Base-by-base conservation (phyloP, 2,329 filamentous ascomycete species). In the Fusarium anguioides region DNA sequence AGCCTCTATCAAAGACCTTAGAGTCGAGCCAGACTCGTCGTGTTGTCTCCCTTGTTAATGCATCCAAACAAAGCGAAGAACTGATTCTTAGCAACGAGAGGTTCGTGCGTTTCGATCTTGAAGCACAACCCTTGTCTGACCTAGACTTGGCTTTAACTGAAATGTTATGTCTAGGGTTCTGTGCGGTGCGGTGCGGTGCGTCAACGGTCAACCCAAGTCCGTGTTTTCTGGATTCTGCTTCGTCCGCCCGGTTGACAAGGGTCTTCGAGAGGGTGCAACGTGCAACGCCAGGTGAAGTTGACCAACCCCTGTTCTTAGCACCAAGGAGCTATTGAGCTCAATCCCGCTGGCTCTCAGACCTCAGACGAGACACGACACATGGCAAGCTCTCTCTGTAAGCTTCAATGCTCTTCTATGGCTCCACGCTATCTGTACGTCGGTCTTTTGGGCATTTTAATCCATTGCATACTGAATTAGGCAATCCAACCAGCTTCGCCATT, bases 101-200 rank as follows among this genome's bases (percentile, higher is more conserved):
- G 66, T 64, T 70, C 66, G 59, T 64, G 68, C 67, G 55, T 48
- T 41, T 26, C 61, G 60, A 64, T 67, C 47, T 66, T 33, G 51
- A 67, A 53, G 53, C 59, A 46, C 33, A 45, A 64, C 46, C 69
- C 69, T 41, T 63, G 60, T 44, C 39, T 52, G 27, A 35, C 52
- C 31, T 35, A 26, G 52, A 45, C 51, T 61, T 66, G 42, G 62
- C 53, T 69, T 51, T 41, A 53, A 72, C 50, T 65, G 67, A 72
- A 67, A 56, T 57, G 55, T 50, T 59, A 58, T 63, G 35, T 39
- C 54, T 51, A 72, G 58, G 66, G 55, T 58, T 42, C 39, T 55
- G 39, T 41, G 37, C 50, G 36, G 58, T 63, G 37, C 50, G 29
- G 58, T 62, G 42, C 58, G 49, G 47, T 50, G 40, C 40, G 21